Conservation (phyloP, 2,329 filamentous ascomycete genomes). For the Aspergillus hiratsukae region DNA sequence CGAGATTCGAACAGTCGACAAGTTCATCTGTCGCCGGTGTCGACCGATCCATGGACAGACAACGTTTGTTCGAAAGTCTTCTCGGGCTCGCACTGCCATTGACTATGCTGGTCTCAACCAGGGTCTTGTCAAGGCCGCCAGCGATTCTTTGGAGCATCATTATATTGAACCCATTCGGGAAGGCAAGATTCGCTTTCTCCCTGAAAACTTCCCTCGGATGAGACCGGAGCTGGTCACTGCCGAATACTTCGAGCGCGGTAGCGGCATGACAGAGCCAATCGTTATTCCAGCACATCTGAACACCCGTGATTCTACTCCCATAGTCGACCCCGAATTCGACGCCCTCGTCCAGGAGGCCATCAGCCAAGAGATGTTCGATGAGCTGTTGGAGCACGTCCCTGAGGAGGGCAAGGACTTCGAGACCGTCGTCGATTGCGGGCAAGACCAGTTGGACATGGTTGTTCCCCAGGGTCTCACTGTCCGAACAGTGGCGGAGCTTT, state of each 20-base stretch:
- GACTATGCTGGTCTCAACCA: conserved; percentile 66
- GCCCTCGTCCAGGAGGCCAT: conserved; percentile 30
- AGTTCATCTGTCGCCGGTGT: conserved; percentile 60
- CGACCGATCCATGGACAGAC: conserved; percentile 58
- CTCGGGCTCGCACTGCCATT: conserved; percentile 60
- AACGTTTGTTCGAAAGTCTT: conserved; percentile 64
- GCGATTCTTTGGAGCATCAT: conserved; percentile 62
- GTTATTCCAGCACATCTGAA: conserved; percentile 61
- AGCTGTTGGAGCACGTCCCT: conserved; percentile 29
- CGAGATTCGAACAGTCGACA: conserved; percentile 63
- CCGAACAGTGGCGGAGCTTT: conserved; percentile 58
- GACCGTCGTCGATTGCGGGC: conserved; percentile 55
- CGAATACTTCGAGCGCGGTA: conserved; percentile 59
- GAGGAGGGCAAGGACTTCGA: conserved; percentile 26
- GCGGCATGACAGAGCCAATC: conserved; percentile 63
- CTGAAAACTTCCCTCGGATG: conserved; percentile 61
- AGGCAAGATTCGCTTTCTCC: conserved; percentile 56
- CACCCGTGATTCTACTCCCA: conserved; percentile 43
- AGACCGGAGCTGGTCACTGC: conserved; percentile 59
- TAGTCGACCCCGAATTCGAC: conserved; percentile 22
- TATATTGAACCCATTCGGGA: conserved; percentile 65
- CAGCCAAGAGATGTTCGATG: conserved; percentile 39
- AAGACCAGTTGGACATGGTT: conserved; percentile 64
- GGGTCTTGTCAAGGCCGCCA: conserved; percentile 61
- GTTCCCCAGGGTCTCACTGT: conserved; percentile 62